These are phyloP conservation scores for Chromosphaera perkinsii DNA, from an alignment of 208 protist species.

Conservation along the genomic window DNA sequence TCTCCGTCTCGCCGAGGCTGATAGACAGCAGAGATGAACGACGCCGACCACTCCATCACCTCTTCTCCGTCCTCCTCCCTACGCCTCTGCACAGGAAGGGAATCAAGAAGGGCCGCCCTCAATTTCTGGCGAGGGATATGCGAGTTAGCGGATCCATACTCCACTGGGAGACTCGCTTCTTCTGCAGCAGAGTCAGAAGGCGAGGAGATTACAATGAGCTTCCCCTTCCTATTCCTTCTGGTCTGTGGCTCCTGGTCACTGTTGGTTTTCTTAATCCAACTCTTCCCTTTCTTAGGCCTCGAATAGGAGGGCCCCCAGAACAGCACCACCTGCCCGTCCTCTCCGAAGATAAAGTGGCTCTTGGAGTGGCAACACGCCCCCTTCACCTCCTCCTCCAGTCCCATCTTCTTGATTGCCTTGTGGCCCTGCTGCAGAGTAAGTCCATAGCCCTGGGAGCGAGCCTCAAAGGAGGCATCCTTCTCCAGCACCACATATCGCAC, in stretches of 20 bases:
- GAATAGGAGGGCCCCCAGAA: no score
- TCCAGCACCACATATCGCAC: constrained; percentile 2
- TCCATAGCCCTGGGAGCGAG: constrained; percentile 4
- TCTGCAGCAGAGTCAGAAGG: no score
- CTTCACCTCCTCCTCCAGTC: not conserved
- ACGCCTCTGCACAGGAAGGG: not conserved
- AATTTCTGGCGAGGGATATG: not conserved
- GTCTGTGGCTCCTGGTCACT: not conserved
- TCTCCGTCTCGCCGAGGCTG: not conserved
- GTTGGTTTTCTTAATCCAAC: not conserved
- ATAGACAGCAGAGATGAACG: no score
- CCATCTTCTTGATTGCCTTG: not conserved
- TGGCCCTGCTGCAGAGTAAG: constrained; percentile 14
- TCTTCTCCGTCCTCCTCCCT: not conserved
- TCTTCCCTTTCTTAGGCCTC: not conserved
- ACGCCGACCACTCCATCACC: no score
- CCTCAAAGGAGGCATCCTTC: constrained; percentile 8
- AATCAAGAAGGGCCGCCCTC: not conserved
- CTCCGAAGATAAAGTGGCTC: constrained; percentile 2
- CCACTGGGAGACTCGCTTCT: no score
- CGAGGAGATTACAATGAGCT: no score
- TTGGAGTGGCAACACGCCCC: constrained; percentile 1
- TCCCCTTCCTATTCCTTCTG: no score
- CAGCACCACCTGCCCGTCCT: no score
- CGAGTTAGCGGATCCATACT: no score